Percentiles rank a stretch among this genome's conserved stretches.
Conservation (phyloP, 768 basidiomycete genomes). For the Coprinellus micaceus region DNA sequence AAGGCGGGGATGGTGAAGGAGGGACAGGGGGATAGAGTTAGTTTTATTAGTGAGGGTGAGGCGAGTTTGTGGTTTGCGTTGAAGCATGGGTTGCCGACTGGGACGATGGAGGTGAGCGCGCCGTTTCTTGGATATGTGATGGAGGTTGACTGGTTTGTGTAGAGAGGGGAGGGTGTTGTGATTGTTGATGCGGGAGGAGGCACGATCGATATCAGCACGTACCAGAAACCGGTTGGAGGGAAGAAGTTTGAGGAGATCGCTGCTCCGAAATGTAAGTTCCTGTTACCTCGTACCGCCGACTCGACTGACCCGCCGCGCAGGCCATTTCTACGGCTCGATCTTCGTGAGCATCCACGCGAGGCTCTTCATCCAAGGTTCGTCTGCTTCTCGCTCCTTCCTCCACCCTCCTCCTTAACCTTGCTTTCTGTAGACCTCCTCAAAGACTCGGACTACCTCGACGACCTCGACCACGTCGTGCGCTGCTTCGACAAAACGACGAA, state of each 20-base stretch:
- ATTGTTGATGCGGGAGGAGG: constrained; percentile 60
- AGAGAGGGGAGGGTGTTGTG: constrained; percentile 44
- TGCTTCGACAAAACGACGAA: constrained; percentile 48
- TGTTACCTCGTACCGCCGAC: not conserved
- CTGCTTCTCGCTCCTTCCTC: not conserved
- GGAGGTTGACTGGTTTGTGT: not conserved
- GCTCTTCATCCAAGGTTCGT: constrained; percentile 32
- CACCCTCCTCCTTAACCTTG: not conserved
- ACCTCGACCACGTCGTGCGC: constrained; percentile 36
- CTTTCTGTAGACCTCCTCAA: constrained; percentile 30
- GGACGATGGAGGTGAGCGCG: constrained; percentile 6
- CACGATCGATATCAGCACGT: constrained; percentile 57
- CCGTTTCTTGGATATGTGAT: not conserved
- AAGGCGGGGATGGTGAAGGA: constrained; percentile 16
- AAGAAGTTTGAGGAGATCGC: constrained; percentile 45
- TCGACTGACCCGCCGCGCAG: constrained; percentile 19
- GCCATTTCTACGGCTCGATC: constrained; percentile 45
- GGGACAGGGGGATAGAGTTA: not conserved
- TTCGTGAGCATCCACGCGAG: constrained; percentile 41
- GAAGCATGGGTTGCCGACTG: constrained; percentile 3
- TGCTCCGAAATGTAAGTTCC: constrained; percentile 35
- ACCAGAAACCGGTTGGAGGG: constrained; percentile 26
- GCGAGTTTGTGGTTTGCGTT: constrained; percentile 10
- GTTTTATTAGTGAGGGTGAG: constrained; percentile 13
- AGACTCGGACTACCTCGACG: constrained; percentile 37